Conservation (phyloP, 805 yeast species). For the Candida khao-thaluensis region DNA sequence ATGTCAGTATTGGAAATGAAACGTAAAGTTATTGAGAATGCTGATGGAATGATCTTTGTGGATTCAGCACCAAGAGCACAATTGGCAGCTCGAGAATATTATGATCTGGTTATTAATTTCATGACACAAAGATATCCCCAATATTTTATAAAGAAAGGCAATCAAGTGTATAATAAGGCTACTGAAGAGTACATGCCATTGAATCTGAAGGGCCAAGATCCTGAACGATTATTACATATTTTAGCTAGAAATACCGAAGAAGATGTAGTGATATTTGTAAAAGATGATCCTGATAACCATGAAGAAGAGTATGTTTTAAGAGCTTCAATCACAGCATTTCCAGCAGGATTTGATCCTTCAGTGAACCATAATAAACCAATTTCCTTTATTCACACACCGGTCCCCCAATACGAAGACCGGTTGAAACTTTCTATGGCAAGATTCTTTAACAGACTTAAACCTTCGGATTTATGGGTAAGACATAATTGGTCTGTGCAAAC, state of each 20-base stretch:
- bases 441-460: conserved; percentile 57
- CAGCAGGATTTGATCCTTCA: conserved; percentile 72
- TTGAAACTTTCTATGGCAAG: conserved; percentile 63
- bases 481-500: conserved; percentile 72
- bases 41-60: conserved; percentile 29
- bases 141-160: conserved; percentile 38
- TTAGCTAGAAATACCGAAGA: conserved; percentile 53
- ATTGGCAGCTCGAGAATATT: conserved; percentile 49
- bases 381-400: conserved; percentile 65
- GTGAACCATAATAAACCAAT: conserved; percentile 52
- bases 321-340: conserved; percentile 60
- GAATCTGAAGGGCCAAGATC: conserved; percentile 15
- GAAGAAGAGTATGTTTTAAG: conserved; percentile 59
- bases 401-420: conserved; percentile 61
- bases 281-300: conserved; percentile 33
- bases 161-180: conserved; percentile 37
- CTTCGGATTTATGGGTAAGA: conserved; percentile 57
- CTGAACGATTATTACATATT: conserved; percentile 20
- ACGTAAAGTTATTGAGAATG: conserved; percentile 22
- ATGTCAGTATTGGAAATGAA: conserved; percentile 12
- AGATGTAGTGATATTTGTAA: conserved; percentile 56
- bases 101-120: conserved; percentile 41
- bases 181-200: conserved; percentile 40
- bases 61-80: conserved; percentile 18
- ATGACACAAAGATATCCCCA: conserved; percentile 52